Evolutionary conservation across 148 eudicot species (phyloP).

Genomic region (Rhododendron henanense): DNA sequence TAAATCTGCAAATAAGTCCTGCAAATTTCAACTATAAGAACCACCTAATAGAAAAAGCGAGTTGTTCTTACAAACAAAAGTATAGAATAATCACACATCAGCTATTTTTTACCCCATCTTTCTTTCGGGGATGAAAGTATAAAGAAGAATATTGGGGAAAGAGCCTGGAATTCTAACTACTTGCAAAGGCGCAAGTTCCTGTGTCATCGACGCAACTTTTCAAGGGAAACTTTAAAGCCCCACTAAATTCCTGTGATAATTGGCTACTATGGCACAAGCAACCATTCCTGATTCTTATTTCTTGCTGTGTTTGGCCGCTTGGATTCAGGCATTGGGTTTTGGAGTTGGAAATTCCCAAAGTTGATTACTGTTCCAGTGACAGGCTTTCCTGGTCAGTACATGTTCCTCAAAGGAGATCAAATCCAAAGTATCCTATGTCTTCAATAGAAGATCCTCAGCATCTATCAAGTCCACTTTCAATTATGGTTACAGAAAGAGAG

Average conservation of each 20-base stretch:
- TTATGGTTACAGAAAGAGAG: background rate
- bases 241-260: background rate
- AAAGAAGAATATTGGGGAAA: background rate
- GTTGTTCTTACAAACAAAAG: background rate
- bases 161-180: background rate
- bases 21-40: constrained; percentile 20
- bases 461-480: background rate
- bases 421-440: background rate
- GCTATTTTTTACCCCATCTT: background rate
- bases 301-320: background rate
- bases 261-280: background rate
- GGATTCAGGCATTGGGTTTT: background rate
- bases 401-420: background rate
- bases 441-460: background rate
- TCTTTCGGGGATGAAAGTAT: background rate
- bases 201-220: background rate
- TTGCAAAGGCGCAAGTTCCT: background rate
- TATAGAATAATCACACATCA: background rate
- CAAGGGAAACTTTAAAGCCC: background rate
- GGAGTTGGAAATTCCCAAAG: background rate
- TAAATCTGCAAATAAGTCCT: constrained; percentile 91
- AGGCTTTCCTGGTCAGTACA: background rate
- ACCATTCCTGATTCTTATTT: background rate
- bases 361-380: background rate
- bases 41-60: background rate